phyloP scores from a whole-genome alignment of 768 basidiomycete genomes.

The Mycena latifolia region DNA sequence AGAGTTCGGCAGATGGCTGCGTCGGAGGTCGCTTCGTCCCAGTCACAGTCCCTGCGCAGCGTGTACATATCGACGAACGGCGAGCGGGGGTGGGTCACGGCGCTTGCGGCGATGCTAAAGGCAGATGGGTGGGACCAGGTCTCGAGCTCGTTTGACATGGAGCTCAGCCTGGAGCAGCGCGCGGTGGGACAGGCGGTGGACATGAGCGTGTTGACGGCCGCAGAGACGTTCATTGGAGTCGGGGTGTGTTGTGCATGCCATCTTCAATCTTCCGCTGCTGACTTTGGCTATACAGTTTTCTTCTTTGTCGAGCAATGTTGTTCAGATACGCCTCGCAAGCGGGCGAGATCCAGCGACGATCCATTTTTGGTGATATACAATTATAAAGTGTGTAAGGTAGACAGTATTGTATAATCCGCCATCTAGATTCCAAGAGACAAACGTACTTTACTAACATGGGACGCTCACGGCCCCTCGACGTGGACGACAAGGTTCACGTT shows the following conservation, averaged over 20 bases:
- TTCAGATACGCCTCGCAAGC: conserved; percentile 16
- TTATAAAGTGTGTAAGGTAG: too few species aligned
- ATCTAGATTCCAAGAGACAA: too few species aligned
- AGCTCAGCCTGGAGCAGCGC: conserved; percentile 54
- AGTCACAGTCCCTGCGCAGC: too few species aligned
- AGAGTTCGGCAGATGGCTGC: too few species aligned
- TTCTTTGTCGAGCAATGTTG: conserved; percentile 22
- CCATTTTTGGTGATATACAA: conserved; percentile 18
- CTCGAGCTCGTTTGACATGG: conserved; percentile 54
- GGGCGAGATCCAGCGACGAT: background rate
- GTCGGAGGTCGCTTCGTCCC: too few species aligned
- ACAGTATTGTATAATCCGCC: too few species aligned
- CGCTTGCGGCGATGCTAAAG: too few species aligned
- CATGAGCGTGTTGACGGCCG: conserved; percentile 60
- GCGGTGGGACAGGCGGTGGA: conserved; percentile 60
- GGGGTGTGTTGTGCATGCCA: conserved; percentile 42
- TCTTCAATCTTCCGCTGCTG: background rate
- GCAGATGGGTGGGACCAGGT: conserved; percentile 35
- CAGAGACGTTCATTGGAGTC: conserved; percentile 64
- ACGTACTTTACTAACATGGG: too few species aligned
- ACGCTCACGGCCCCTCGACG: too few species aligned
- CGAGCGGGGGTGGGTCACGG: too few species aligned
- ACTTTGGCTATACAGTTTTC: conserved; percentile 14
- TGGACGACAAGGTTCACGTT: too few species aligned
- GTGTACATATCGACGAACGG: too few species aligned